Evolutionary conservation across 441 rosid genomes (phyloP).

Genomic region (Eruca vesicaria): DNA sequence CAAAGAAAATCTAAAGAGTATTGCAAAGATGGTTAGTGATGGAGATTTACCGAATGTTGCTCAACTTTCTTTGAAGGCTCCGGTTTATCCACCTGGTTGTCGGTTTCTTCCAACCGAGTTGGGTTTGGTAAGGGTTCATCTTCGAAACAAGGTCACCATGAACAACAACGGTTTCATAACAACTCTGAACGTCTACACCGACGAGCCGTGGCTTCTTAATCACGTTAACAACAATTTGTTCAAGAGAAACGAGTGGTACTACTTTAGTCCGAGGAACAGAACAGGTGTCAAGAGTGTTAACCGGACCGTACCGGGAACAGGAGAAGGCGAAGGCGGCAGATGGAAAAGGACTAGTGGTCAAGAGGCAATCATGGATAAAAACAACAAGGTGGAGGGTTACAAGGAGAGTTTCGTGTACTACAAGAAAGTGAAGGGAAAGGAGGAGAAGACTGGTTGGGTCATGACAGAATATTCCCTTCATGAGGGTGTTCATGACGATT

Average conservation of each 20-base stretch:
- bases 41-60: neutral
- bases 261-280: neutral
- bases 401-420: neutral
- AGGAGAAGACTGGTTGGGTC: neutral
- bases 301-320: neutral
- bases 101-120: neutral
- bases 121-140: neutral
- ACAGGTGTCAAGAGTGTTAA: neutral
- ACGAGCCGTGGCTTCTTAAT: constrained; percentile 12
- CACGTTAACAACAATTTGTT: neutral
- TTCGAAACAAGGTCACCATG: neutral
- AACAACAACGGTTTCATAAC: neutral
- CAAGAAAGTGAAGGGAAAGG: neutral
- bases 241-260: neutral
- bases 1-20: neutral
- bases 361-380: neutral
- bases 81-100: neutral
- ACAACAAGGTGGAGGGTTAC: neutral
- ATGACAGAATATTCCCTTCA: constrained; percentile 1
- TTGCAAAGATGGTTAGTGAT: neutral
- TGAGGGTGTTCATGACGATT: neutral
- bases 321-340: constrained; percentile 1
- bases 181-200: neutral
- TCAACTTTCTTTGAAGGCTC: neutral
- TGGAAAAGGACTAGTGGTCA: neutral